Base-by-base conservation (phyloP, 768 basidiomycete genomes). In the Atractiella rhizophila region DNA sequence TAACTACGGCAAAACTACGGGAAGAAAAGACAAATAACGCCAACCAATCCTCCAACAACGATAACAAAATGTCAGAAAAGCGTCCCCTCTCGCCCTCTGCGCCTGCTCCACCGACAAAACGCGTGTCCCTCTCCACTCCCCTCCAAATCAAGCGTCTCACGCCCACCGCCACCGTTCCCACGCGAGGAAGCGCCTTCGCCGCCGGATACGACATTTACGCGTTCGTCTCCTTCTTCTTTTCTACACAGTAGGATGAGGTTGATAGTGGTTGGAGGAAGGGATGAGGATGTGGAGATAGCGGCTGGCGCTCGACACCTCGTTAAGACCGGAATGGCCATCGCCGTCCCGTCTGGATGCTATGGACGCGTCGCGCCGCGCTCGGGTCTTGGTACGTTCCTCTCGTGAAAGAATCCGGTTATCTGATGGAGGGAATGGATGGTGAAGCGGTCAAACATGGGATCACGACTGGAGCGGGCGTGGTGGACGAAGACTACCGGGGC, bases 191-290 rank as follows among this genome's bases (percentile, higher is more conserved):
- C 3, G 59, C 71, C 2, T 63, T 83, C 36, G 70, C 88, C 2
- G 91, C 91, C 1, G 91, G 91, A 5, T 91, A 96, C 55, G 91
- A 98, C 59, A 64, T 98, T 28, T 86, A 83, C 62, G 76, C 77
- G 85, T 80, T 56, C n/a, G 64, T 32, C 24, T 11, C 16, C 25
- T 12, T 7, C 35, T 19, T 20, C 45, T 35, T 30, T 12, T 19
- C 26, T 32, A 15, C 26, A 13, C 20, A 39, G 9, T 31, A 12
- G 24, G 21, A 28, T 35, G 39, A 23, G 21, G 15, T 21, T 5
- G 33, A 11, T 21, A 35, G 33, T 35, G 16, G 16, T 9, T 16
- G 23, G n/a, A 30, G 10, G 28, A 32, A 16, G 24, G 39, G 42
- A 16, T 24, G 13, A 19, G 18, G 10, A 24, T 46, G 28, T 27